Evolutionary conservation across 2,329 filamentous ascomycete species (phyloP), one percentile per base, ranked within the genome.

Genomic region (Microthyrium microscopicum): DNA sequence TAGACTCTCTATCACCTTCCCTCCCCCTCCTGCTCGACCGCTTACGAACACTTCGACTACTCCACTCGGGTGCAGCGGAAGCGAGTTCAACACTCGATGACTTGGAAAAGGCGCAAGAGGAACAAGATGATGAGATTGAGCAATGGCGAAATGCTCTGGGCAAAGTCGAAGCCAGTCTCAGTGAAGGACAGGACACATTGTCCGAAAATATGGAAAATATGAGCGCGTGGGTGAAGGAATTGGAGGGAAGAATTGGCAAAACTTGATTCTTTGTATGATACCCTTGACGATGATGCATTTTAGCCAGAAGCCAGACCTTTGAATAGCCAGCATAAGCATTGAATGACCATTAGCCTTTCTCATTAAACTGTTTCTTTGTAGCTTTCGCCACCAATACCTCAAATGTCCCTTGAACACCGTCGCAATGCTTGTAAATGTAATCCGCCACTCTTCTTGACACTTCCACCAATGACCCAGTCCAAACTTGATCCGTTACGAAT

Each of bases 1-100:
- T 98, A 38, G 84, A 93, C 54, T 79, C 68, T 36, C 64, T 98
- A 5, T 69, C 82, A 5, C 89, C 89, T 1, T 65, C 93, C 13
- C 66, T 98, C 4, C 87, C 89, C 2, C 71, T 82, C 4, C 64
- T 95, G 7, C 64, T 98, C 8, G 84, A 94, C 46, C 71, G 89
- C 18, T 60, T 98, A 32, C 70, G 85, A 37, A 91, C 83, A 6
- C 62, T 98, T 36, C 70, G 81, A 38, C 73, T 76, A 11, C 77
- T 95, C 31, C 89, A 98, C 49, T 74, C 81, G 0, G 82, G 85
- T 45, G 89, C 89, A 1, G 85, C 82, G 18, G 72, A 72, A 20
- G 87, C 87, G 2, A 74, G 74, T 39, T 74, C 81, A 45, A 80
- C 76, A 5, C 60, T 98, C 33, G 73, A 78, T 34, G 71, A 71